Evolutionary conservation across 495 filamentous ascomycete species (phyloP).

Genomic region (Penicillium coffeae): DNA sequence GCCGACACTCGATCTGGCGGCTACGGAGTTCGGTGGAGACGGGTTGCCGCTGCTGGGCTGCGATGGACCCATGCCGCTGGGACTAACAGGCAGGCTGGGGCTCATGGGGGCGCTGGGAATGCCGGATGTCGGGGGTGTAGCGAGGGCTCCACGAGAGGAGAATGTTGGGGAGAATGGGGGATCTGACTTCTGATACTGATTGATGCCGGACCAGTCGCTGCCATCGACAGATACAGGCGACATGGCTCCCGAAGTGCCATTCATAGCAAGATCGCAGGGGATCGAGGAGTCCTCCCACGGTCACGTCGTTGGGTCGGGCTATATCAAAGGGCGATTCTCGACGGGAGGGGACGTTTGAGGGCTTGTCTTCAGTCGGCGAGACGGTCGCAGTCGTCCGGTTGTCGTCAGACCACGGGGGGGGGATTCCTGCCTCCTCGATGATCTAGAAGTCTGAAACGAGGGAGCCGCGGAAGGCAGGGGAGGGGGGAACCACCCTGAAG

Average conservation of each 20-base stretch:
- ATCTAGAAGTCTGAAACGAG: constrained; percentile 20
- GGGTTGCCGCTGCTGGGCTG: constrained; percentile 57
- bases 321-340: not conserved
- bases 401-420: no score
- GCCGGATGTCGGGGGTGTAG: constrained; percentile 67
- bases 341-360: no score
- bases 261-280: constrained; percentile 43
- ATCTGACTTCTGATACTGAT: constrained; percentile 63
- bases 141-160: constrained; percentile 58
- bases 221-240: constrained; percentile 79
- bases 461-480: constrained; percentile 5
- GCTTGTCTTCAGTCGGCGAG: no score
- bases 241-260: constrained; percentile 62
- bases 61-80: constrained; percentile 48
- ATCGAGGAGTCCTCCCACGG: not conserved
- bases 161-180: constrained; percentile 51
- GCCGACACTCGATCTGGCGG: constrained; percentile 68
- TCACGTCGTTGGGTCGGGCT: not conserved
- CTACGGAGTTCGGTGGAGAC: constrained; percentile 83
- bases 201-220: constrained; percentile 84
- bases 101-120: constrained; percentile 50
- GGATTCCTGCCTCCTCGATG: constrained; percentile 13
- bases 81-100: constrained; percentile 33
- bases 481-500: not conserved
- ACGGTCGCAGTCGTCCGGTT: no score